Percentiles rank a stretch among this genome's conserved stretches.
Conservation (phyloP, 306 rosid species). For the Inga oerstediana region DNA sequence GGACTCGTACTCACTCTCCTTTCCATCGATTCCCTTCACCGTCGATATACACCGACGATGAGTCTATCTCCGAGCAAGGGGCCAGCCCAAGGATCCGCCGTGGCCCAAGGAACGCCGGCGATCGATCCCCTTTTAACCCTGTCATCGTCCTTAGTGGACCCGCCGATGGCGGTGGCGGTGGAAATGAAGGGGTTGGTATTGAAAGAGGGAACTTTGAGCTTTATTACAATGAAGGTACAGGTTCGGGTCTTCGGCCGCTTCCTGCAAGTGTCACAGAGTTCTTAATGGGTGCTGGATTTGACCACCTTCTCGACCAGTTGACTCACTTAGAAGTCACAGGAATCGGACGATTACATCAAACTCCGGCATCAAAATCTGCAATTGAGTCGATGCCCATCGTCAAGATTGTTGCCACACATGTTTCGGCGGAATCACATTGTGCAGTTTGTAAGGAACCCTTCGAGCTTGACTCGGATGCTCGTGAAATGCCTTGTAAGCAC, state of each 20-base stretch:
- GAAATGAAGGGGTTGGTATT: constrained; percentile 46
- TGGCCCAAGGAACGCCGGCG: constrained; percentile 47
- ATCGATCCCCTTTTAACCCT: constrained; percentile 65
- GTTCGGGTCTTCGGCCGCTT: constrained; percentile 62
- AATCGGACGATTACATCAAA: constrained; percentile 49
- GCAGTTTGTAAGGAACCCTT: constrained; percentile 69
- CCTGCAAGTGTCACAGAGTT: constrained; percentile 62
- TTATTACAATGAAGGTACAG: constrained; percentile 64
- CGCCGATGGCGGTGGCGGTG: constrained; percentile 35
- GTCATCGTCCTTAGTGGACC: constrained; percentile 66
- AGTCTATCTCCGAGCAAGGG: constrained; percentile 35
- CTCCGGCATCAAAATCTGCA: constrained; percentile 69
- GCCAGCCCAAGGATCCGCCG: constrained; percentile 50
- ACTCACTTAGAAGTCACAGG: constrained; percentile 54
- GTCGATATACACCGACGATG: constrained; percentile 45
- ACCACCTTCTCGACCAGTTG: constrained; percentile 65
- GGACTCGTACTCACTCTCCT: constrained; percentile 44
- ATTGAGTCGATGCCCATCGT: constrained; percentile 69
- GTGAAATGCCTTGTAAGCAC: constrained; percentile 81
- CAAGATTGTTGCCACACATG: constrained; percentile 51
- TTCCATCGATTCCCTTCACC: constrained; percentile 48
- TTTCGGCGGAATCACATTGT: constrained; percentile 60
- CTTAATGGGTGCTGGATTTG: constrained; percentile 72
- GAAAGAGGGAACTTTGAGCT: constrained; percentile 61
- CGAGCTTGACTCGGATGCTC: constrained; percentile 60